A percentile compares a stretch with the other conserved stretches of the same genome.
phyloP scores from a whole-genome alignment of 2,329 filamentous ascomycete genomes.

The Colletotrichum sp. region DNA sequence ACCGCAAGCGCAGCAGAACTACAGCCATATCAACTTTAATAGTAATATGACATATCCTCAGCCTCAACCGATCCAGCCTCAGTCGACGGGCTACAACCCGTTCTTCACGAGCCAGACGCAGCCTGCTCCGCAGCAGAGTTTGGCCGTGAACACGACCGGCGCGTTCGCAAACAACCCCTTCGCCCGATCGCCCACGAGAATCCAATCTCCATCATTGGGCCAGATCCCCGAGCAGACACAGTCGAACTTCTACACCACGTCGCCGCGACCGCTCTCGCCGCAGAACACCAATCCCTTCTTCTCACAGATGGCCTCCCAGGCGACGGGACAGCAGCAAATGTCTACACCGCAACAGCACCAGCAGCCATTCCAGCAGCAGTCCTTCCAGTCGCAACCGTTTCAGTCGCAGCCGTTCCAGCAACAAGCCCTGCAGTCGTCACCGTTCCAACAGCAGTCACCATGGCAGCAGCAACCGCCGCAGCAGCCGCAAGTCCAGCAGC shows the following conservation, averaged over 20 bases:
- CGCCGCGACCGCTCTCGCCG: slow-evolving; percentile 27
- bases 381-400: slow-evolving; percentile 27
- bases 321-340: slow-evolving; percentile 21
- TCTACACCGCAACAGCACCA: slow-evolving; percentile 22
- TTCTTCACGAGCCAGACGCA: slow-evolving; percentile 49
- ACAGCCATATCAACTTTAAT: slow-evolving; percentile 43
- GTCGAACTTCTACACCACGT: slow-evolving; percentile 41
- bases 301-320: slow-evolving; percentile 14
- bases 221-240: slow-evolving; percentile 60
- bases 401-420: slow-evolving; percentile 28
- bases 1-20: slow-evolving; percentile 45
- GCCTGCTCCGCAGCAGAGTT: slow-evolving; percentile 32
- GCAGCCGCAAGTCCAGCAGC: slow-evolving; percentile 26
- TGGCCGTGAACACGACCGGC: slow-evolving; percentile 46
- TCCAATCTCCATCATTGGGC: slow-evolving; percentile 53
- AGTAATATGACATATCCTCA: slow-evolving; percentile 48
- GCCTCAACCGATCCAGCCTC: slow-evolving; percentile 38
- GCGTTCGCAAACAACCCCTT: slow-evolving; percentile 52
- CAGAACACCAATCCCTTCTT: slow-evolving; percentile 36
- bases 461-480: slow-evolving; percentile 29
- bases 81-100: slow-evolving; percentile 55
- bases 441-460: slow-evolving; percentile 21
- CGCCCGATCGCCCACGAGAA: slow-evolving; percentile 52
- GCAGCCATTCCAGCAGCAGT: slow-evolving; percentile 25
- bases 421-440: slow-evolving; percentile 30